Evolutionary conservation across 306 rosid species (phyloP), one percentile per base, ranked within the genome.

Genomic region (Prosopis cineraria): DNA sequence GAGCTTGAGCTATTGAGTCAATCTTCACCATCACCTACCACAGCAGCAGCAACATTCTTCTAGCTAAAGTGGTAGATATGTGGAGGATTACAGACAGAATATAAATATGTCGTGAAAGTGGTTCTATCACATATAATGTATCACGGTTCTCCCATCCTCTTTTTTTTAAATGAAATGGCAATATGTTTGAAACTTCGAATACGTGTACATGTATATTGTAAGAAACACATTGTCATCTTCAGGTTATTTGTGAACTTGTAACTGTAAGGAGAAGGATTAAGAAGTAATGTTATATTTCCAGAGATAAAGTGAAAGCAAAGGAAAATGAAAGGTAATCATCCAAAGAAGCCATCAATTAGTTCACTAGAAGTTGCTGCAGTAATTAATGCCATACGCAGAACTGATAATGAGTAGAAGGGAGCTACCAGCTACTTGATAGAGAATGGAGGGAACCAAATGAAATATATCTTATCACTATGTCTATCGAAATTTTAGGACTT

Each of bases 1-100:
- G 98, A 93, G 87, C 37, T 91, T 22, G 95, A 95, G 40, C 59
- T 92, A 70, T 9, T 52, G 13, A 86, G 56, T 63, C 48, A 87
- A 68, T 63, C 48, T 81, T 68, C 93, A 11, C 31, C 64, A 85
- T 4, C 91, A 84, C 17, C 89, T 56, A 1, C 68, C 40, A 2
- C 55, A 13, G 0, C 83, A 65, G 3, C 73, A 86, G 68, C 89
- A 88, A 10, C 87, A 87, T 75, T 89, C 97, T 25, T 86, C 90
- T 68, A 84, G 78, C 79, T 90, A 84, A 19, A 19, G 52, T 5
- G 52, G 52, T 5, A 45, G 62, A 55, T 24, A 16, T 29, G 25
- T 55, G n/a, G 25, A 7, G 27, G 27, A 52, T 43, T 43, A n/a
- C 20, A 4, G 8, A 14, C n/a, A 14, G 20, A 45, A 13, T 16